phyloP scores from a whole-genome alignment of 305 asterid species.

The Fraxinus sp. region DNA sequence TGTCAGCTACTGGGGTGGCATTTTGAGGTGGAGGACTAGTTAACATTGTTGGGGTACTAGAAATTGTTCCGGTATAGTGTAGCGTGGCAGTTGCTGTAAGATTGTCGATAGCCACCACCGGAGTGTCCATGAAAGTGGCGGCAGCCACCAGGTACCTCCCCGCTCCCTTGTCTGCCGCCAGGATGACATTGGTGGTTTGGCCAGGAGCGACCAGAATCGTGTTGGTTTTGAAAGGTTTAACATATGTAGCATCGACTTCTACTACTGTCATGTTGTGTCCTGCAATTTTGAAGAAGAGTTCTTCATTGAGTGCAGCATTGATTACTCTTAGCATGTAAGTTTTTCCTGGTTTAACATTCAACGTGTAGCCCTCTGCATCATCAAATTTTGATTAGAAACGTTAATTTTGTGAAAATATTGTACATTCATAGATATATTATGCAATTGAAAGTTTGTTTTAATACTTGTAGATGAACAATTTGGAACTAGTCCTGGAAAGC shows the following conservation, averaged over 20 bases:
- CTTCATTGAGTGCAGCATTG: constrained; percentile 67
- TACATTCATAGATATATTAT: not conserved
- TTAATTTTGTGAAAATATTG: not conserved
- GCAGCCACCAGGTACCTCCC: constrained; percentile 56
- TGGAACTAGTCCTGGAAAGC: constrained; percentile 41
- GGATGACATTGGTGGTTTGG: constrained; percentile 50
- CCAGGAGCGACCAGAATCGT: constrained; percentile 51
- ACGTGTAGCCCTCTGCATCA: constrained; percentile 36
- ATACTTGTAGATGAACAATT: constrained; percentile 35
- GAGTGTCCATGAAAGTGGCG: constrained; percentile 51
- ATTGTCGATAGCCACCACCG: constrained; percentile 48
- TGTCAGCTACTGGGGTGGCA: constrained; percentile 49
- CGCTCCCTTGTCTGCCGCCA: constrained; percentile 34
- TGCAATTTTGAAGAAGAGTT: constrained; percentile 61
- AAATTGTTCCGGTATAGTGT: constrained; percentile 50
- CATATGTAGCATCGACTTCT: constrained; percentile 63
- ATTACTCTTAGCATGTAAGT: constrained; percentile 52
- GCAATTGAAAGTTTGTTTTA: not conserved
- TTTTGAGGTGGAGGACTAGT: constrained; percentile 38
- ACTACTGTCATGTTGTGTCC: constrained; percentile 58
- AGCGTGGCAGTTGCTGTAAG: constrained; percentile 58
- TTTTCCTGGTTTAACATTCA: constrained; percentile 48
- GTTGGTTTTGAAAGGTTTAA: constrained; percentile 57
- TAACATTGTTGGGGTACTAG: constrained; percentile 32
- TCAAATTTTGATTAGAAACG: not conserved